Base-by-base conservation (phyloP, 2,329 filamentous ascomycete species). In the Fusarium devonianum region DNA sequence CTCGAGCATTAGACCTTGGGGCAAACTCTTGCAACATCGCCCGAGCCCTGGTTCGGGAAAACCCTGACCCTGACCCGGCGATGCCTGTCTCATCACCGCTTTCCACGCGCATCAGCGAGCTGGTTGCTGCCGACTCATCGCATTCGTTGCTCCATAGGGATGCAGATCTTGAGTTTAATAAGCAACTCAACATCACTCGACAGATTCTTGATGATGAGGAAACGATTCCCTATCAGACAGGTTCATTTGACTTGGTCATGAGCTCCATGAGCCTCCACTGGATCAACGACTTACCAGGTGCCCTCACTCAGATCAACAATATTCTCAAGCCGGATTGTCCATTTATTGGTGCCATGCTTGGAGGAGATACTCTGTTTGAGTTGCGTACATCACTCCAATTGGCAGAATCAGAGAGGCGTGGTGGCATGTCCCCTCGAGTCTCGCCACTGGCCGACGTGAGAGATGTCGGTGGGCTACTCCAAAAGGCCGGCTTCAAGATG, bases 1-100 rank as follows among this genome's bases (percentile, higher is more conserved):
- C 88, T 33, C 81, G 84, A 59, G 91, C 92, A 17, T 88, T 99
- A 53, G 94, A 99, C 71, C 85, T 97, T 22, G 94, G 94, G 55
- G 93, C 94, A 55, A 96, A 97, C 71, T 90, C 93, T 54, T 97
- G 93, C 80, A 96, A 97, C 72, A 86, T 99, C 53, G 92, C 92
- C 14, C 86, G 88, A 56, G 89, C 90, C 47, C 81, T 97, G 34
- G 88, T 87, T 62, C 78, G 85, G 56, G 79, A 85, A 48, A 85
- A 90, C 67, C 84, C 85, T 1, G 86, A 89, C 66, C 80, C 79
- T 7, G 79, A 81, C 60, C 75, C 79, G 6, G 66, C 72, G n/a
- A 77, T 74, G 39, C 82, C 85, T 29, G 73, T 67, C n/a, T 80
- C 81, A 17, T 81, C 84, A 17, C 87, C 92, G 4, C 79, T 96